Base-by-base conservation (phyloP, 2,329 filamentous ascomycete species). In the Corynespora cassiicola region DNA sequence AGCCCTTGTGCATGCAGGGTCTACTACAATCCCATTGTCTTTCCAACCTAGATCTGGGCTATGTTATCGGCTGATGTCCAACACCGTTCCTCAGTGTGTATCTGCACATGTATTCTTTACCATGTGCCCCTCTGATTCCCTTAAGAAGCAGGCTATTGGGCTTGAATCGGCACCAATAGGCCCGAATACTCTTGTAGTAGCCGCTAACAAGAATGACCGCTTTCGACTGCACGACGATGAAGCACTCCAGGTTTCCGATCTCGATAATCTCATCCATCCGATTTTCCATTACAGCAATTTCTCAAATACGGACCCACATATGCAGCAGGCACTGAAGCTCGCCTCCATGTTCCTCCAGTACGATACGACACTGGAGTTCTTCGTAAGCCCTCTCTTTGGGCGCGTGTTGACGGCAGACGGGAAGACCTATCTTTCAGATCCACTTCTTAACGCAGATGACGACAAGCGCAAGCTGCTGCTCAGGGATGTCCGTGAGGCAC, bases 261-360 rank as follows among this genome's bases (percentile, higher is more conserved):
- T 68, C 5, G 41, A 59, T 22, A 61, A 57, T 17, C 7, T 39
- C 3, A 56, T 69, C 15, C 64, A 68, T 44, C 52, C 58, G 16
- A 44, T 66, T 2, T 66, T 68, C 24, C 39, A 37, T 10, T 12
- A 18, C 10, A 15, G 29, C 1, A 44, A 39, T 19, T 58, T 52
- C 24, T 36, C 53, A 9, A 37, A 55, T 14, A 25, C 34, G 8
- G 24, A 47, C 24, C 29, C 33, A 15, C 45, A 46, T 7, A 33
- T 63, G 29, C 36, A 47, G 6, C 58, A 57, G 24, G 46, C 51
- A 31, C 52, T 68, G 18, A 58, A 47, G 15, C 49, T 68, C 10
- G 65, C 63, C 14, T 66, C 65, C 3, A 59, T 62, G 16, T 65
- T 65, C 26, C 46, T 68, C n/a, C 31, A 50, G 6, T 40, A 58